Percentiles rank a stretch among this genome's conserved stretches.
Evolutionary conservation across 139 green algal species (phyloP).

Genomic region (Desmodesmus armatus): DNA sequence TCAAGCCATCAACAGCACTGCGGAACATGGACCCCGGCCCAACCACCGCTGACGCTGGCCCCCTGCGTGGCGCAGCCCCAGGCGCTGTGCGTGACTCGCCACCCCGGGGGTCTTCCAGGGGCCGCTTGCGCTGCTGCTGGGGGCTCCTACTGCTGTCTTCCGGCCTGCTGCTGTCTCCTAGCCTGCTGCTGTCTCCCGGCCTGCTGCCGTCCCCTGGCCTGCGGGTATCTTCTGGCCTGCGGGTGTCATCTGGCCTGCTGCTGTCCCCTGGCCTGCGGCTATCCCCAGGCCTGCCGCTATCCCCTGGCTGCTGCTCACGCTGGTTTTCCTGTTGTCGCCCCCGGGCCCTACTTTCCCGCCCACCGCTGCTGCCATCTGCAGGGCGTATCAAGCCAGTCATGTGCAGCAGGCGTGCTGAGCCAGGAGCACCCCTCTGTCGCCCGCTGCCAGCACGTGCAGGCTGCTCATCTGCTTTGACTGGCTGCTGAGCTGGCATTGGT

Average conservation of each 20-base stretch:
- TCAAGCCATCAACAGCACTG: too few species aligned
- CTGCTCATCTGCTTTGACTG: neutral
- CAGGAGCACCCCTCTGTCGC: neutral
- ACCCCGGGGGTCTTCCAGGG: too few species aligned
- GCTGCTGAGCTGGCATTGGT: neutral
- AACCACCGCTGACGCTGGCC: too few species aligned
- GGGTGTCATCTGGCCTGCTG: neutral
- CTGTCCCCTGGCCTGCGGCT: too few species aligned
- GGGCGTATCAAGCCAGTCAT: neutral
- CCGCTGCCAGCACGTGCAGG: neutral
- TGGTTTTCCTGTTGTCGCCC: neutral
- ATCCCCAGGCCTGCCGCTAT: neutral
- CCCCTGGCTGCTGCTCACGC: neutral
- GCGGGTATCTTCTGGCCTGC: neutral
- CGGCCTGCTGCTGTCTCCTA: neutral
- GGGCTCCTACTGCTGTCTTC: neutral
- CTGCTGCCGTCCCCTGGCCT: neutral
- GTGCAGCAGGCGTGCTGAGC: neutral
- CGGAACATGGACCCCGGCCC: too few species aligned
- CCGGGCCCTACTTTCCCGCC: constrained; percentile 7
- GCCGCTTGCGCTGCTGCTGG: neutral
- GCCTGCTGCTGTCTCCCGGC: neutral
- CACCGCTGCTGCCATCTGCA: neutral
- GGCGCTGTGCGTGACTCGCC: too few species aligned
- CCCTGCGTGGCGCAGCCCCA: neutral